Evolutionary conservation across 2,329 filamentous ascomycete genomes (phyloP).

Genomic region (Amylocarpus encephaloides): DNA sequence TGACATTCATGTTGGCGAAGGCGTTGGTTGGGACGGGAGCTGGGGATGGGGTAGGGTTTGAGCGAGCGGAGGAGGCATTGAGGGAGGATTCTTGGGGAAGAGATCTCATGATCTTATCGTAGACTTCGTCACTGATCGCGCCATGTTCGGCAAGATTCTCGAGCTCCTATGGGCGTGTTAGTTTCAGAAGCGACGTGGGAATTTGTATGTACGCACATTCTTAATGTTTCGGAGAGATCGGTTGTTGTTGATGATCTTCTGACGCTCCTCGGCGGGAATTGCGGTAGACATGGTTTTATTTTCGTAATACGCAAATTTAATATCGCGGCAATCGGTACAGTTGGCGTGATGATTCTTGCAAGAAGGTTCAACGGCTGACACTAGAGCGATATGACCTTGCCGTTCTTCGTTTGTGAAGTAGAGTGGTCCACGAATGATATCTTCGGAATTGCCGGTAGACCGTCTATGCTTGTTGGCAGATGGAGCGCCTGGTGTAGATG

Average conservation of each 20-base stretch:
- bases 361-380: slow-evolving; percentile 4
- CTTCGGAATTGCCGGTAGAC: background rate
- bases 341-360: slow-evolving; percentile 16
- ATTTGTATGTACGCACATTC: slow-evolving; percentile 23
- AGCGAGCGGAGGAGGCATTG: slow-evolving; percentile 16
- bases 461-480: slow-evolving; percentile 1
- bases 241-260: slow-evolving; percentile 31
- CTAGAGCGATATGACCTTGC: slow-evolving; percentile 8
- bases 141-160: slow-evolving; percentile 81
- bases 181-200: background rate
- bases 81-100: slow-evolving; percentile 67
- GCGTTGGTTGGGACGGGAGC: slow-evolving; percentile 26
- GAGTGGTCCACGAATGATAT: slow-evolving; percentile 3
- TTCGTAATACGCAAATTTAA: slow-evolving; percentile 23
- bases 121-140: slow-evolving; percentile 68
- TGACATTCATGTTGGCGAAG: slow-evolving; percentile 20
- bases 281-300: slow-evolving; percentile 24
- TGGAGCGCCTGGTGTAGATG: background rate
- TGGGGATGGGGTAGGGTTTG: slow-evolving; percentile 32
- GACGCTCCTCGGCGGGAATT: slow-evolving; percentile 28
- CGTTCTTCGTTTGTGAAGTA: slow-evolving; percentile 20
- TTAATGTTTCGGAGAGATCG: slow-evolving; percentile 32
- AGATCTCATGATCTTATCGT: slow-evolving; percentile 66
- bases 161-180: slow-evolving; percentile 61
- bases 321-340: slow-evolving; percentile 22